These are phyloP conservation scores for Phoma sp. DNA, from an alignment of 2,329 filamentous ascomycete species.

Conservation along the genomic window DNA sequence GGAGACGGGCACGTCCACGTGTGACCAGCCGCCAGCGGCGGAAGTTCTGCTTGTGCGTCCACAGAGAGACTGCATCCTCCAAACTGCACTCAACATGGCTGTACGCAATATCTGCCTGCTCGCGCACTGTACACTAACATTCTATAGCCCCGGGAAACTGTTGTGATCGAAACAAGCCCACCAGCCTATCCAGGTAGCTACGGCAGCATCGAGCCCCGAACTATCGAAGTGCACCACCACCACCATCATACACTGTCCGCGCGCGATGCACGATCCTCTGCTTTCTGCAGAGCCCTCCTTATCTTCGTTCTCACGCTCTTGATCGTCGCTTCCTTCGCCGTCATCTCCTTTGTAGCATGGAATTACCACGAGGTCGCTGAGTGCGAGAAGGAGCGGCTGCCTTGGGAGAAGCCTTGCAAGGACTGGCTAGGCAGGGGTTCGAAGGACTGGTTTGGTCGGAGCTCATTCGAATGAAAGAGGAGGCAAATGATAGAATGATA, in stretches of 20 bases:
- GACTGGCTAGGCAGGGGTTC: slow-evolving; percentile 29
- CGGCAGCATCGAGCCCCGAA: slow-evolving; percentile 18
- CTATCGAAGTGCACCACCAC: slow-evolving; percentile 28
- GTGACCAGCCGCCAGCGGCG: neutral
- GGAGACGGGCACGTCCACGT: neutral
- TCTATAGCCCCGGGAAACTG: slow-evolving; percentile 8
- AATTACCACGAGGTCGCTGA: slow-evolving; percentile 33
- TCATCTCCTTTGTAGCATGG: slow-evolving; percentile 28
- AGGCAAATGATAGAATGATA: neutral
- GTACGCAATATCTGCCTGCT: neutral
- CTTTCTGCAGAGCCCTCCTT: slow-evolving; percentile 24
- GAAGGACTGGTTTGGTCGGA: slow-evolving; percentile 27
- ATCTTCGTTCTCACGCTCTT: slow-evolving; percentile 20
- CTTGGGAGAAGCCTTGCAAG: slow-evolving; percentile 33
- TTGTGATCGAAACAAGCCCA: slow-evolving; percentile 21
- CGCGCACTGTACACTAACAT: neutral
- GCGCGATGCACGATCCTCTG: slow-evolving; percentile 12
- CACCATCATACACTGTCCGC: slow-evolving; percentile 22
- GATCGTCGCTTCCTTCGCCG: slow-evolving; percentile 22
- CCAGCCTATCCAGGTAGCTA: slow-evolving; percentile 33
- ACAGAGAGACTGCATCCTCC: neutral
- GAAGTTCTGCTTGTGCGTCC: slow-evolving; percentile 1
- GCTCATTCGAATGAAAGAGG: neutral
- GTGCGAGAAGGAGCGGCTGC: slow-evolving; percentile 30
- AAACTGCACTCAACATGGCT: slow-evolving; percentile 7